Conservation (phyloP, 2,329 filamentous ascomycete genomes). For the Stachybotrys elegans region DNA sequence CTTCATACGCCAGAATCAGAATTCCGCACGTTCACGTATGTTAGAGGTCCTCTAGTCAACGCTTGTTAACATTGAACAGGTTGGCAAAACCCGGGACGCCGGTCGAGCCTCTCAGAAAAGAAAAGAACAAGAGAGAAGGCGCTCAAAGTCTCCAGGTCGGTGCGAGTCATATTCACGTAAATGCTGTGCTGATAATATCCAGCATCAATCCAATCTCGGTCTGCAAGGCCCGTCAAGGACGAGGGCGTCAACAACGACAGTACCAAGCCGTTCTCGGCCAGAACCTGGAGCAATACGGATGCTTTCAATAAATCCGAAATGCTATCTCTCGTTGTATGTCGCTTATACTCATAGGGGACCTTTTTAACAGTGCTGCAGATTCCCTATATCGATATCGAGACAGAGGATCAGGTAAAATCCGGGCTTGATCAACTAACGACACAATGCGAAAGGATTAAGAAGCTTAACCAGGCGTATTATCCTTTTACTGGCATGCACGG, state of each 20-base stretch:
- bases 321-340: slow-evolving; percentile 2
- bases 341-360: neutral
- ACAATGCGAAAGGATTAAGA: neutral
- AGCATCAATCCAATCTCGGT: too few relatives aligned
- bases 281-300: neutral
- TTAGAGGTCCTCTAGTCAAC: too few relatives aligned
- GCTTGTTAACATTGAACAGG: too few relatives aligned
- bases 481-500: slow-evolving; percentile 3
- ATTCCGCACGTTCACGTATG: slow-evolving; percentile 2
- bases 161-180: too few relatives aligned
- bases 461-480: slow-evolving; percentile 3
- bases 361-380: neutral
- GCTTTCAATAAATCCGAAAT: neutral
- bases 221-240: too few relatives aligned
- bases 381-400: neutral
- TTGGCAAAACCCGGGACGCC: too few relatives aligned
- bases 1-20: neutral
- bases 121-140: too few relatives aligned
- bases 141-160: too few relatives aligned
- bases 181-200: too few relatives aligned
- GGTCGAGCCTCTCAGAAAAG: too few relatives aligned
- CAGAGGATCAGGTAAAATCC: neutral
- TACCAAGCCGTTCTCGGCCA: too few relatives aligned
- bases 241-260: too few relatives aligned
- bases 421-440: neutral